Conservation (phyloP, 371 early-diverging fungal species). For the Coemansia sp. region DNA sequence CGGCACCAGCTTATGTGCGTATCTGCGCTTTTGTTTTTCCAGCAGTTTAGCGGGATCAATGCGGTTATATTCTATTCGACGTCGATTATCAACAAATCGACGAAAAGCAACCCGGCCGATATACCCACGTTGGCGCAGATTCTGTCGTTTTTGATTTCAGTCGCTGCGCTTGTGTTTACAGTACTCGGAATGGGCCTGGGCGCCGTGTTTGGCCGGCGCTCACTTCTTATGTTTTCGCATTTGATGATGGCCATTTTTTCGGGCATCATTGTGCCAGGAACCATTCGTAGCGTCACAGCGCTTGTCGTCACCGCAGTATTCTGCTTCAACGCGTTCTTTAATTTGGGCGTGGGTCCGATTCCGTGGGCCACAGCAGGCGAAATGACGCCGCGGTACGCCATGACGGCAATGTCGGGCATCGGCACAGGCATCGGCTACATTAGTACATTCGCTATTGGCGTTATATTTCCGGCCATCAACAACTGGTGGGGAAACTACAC, state of each 20-base stretch:
- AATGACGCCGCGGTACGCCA: conserved; percentile 69
- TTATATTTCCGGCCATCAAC: conserved; percentile 67
- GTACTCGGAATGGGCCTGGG: conserved; percentile 59
- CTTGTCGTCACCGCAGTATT: conserved; percentile 72
- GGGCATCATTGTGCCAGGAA: conserved; percentile 57
- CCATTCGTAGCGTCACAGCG: conserved; percentile 52
- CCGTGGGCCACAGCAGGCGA: conserved; percentile 74
- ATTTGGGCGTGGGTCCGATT: conserved; percentile 82
- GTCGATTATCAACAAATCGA: conserved; percentile 51
- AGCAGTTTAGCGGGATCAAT: conserved; percentile 87
- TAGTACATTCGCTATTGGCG: conserved; percentile 66
- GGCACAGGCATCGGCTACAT: conserved; percentile 69
- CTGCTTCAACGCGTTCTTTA: conserved; percentile 76
- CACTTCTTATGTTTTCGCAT: conserved; percentile 66
- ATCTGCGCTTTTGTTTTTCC: conserved; percentile 62
- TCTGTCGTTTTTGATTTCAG: conserved; percentile 57
- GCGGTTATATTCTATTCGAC: conserved; percentile 79
- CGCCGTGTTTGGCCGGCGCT: conserved; percentile 72
- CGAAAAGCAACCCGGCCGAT: conserved; percentile 25
- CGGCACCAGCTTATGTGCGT: conserved; percentile 53
- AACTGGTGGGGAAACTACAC: conserved; percentile 62
- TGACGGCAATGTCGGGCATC: conserved; percentile 63
- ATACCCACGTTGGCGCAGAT: conserved; percentile 48
- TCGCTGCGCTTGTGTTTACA: conserved; percentile 58
- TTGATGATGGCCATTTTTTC: conserved; percentile 60